Evolutionary conservation across 768 basidiomycete species (phyloP).

Genomic region (Mycena venus): DNA sequence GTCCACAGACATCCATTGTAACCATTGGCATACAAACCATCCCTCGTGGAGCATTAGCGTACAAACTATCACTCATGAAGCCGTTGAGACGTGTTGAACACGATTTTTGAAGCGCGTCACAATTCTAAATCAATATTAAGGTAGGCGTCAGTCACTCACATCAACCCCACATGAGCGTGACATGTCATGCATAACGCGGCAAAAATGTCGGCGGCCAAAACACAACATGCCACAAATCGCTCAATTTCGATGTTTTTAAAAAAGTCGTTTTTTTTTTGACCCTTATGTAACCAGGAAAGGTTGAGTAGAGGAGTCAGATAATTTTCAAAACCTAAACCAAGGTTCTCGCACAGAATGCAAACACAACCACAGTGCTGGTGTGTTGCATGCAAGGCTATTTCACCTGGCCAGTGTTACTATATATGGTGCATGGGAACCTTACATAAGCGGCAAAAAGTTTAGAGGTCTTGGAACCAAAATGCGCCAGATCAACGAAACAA

Average conservation of each 20-base stretch:
- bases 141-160: not conserved
- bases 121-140: too few relatives aligned
- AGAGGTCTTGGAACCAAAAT: not conserved
- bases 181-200: not conserved
- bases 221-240: not conserved
- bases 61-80: too few relatives aligned
- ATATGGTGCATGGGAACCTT: not conserved
- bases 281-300: not conserved
- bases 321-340: not conserved
- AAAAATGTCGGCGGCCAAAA: not conserved
- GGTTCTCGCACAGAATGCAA: not conserved
- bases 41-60: too few relatives aligned
- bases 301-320: not conserved
- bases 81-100: too few relatives aligned
- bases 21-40: too few relatives aligned
- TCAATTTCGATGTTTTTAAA: not conserved
- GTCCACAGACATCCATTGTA: too few relatives aligned
- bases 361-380: not conserved
- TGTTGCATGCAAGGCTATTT: not conserved
- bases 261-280: not conserved
- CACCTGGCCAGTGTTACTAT: not conserved
- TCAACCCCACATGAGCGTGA: not conserved
- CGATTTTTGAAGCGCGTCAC: too few relatives aligned
- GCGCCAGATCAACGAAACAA: not conserved
- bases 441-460: not conserved